Percentiles rank a stretch among this genome's conserved stretches.
phyloP scores from a whole-genome alignment of 257 asterid species.

The Solanum etuberosum region DNA sequence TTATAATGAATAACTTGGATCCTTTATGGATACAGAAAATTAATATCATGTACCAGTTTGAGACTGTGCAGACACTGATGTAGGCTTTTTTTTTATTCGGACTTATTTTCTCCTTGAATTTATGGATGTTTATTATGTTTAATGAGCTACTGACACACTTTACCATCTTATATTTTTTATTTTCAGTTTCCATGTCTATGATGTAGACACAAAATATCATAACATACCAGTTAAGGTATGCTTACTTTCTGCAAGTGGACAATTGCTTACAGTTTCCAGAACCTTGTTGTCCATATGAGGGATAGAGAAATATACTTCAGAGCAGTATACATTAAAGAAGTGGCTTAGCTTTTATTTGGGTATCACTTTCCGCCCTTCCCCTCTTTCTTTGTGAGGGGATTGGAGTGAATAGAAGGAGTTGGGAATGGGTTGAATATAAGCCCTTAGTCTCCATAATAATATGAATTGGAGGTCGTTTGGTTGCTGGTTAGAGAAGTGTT shows the following conservation, averaged over 20 bases:
- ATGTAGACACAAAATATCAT: constrained; percentile 59
- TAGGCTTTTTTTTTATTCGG: constrained; percentile 18
- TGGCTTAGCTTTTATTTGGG: neutral
- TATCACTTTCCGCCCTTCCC: neutral
- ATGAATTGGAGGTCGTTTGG: neutral
- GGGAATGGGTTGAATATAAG: neutral
- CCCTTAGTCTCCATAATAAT: neutral
- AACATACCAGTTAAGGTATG: constrained; percentile 66
- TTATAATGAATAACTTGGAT: constrained; percentile 56
- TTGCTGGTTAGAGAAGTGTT: neutral
- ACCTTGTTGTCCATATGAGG: neutral
- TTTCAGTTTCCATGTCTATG: constrained; percentile 68
- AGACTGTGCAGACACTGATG: constrained; percentile 62
- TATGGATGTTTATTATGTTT: neutral
- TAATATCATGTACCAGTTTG: constrained; percentile 59
- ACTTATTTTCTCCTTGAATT: neutral
- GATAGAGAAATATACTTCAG: neutral
- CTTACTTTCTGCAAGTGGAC: neutral
- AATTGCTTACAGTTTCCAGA: neutral
- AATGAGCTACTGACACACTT: neutral
- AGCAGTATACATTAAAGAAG: neutral
- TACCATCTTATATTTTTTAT: neutral
- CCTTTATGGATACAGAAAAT: constrained; percentile 76
- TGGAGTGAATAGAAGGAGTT: neutral
- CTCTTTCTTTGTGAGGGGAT: neutral